Evolutionary conservation across 2,329 filamentous ascomycete genomes (phyloP).

Genomic region (Pseudogymnoascus sp.): DNA sequence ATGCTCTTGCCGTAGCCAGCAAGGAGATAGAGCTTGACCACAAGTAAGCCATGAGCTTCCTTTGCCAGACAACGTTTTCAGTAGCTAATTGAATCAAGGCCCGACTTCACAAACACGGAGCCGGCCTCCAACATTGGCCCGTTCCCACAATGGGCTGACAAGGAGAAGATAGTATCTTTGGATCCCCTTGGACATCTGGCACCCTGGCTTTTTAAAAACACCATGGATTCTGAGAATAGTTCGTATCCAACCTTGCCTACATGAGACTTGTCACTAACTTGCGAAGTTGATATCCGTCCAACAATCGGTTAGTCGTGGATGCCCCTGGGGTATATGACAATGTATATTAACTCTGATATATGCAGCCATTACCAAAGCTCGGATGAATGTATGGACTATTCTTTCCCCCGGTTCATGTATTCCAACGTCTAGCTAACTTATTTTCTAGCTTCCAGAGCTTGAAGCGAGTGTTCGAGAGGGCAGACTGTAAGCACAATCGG

Average conservation of each 20-base stretch:
- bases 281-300: slow-evolving; percentile 29
- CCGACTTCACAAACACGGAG: slow-evolving; percentile 77
- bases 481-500: slow-evolving; percentile 46
- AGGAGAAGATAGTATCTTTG: slow-evolving; percentile 95
- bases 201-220: slow-evolving; percentile 74
- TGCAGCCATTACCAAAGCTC: slow-evolving; percentile 28
- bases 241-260: slow-evolving; percentile 17
- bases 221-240: slow-evolving; percentile 67
- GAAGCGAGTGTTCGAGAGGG: slow-evolving; percentile 79
- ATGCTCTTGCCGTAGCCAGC: slow-evolving; percentile 84
- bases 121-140: slow-evolving; percentile 84
- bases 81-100: slow-evolving; percentile 29
- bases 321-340: neutral
- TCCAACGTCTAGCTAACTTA: slow-evolving; percentile 9
- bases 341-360: neutral
- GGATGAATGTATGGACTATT: slow-evolving; percentile 26
- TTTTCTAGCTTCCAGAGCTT: slow-evolving; percentile 69
- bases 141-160: slow-evolving; percentile 81
- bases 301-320: slow-evolving; percentile 24
- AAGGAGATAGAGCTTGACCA: slow-evolving; percentile 81
- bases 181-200: slow-evolving; percentile 86
- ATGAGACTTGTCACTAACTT: slow-evolving; percentile 16
- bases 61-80: neutral
- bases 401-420: neutral
- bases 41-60: slow-evolving; percentile 35